Conservation (phyloP, 768 basidiomycete genomes). For the Tricholoma furcatifolium region DNA sequence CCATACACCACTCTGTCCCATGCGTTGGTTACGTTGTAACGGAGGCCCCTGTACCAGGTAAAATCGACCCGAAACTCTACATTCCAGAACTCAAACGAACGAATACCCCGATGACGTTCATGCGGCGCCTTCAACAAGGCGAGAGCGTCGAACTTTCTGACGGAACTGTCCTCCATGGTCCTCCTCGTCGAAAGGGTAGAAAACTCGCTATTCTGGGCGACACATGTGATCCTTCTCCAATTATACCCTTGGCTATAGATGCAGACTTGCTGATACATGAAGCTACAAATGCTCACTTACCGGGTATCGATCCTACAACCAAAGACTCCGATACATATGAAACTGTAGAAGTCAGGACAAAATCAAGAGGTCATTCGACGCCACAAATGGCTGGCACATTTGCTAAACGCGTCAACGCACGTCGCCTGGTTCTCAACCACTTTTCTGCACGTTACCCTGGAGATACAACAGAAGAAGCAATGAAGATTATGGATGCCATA, state of each 20-base stretch:
- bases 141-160: constrained; percentile 63
- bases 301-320: constrained; percentile 56
- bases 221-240: constrained; percentile 76
- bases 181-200: constrained; percentile 61
- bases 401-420: constrained; percentile 62
- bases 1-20: constrained; percentile 77
- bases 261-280: constrained; percentile 84
- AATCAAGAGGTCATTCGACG: constrained; percentile 84
- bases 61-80: constrained; percentile 68
- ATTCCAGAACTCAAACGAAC: constrained; percentile 69
- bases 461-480: constrained; percentile 51
- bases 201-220: constrained; percentile 85
- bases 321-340: constrained; percentile 62
- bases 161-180: constrained; percentile 71
- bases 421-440: constrained; percentile 74
- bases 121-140: constrained; percentile 67
- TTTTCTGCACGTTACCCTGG: constrained; percentile 82
- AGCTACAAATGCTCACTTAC: constrained; percentile 85
- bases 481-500: constrained; percentile 63
- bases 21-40: constrained; percentile 78
- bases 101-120: constrained; percentile 63
- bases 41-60: constrained; percentile 74
- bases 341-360: constrained; percentile 60
- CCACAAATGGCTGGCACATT: constrained; percentile 89
- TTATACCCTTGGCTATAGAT: constrained; percentile 55